A percentile compares a stretch with the other conserved stretches of the same genome.
These are phyloP conservation scores for Malus asiatica DNA, from an alignment of 306 rosid genomes.

Conservation along the genomic window DNA sequence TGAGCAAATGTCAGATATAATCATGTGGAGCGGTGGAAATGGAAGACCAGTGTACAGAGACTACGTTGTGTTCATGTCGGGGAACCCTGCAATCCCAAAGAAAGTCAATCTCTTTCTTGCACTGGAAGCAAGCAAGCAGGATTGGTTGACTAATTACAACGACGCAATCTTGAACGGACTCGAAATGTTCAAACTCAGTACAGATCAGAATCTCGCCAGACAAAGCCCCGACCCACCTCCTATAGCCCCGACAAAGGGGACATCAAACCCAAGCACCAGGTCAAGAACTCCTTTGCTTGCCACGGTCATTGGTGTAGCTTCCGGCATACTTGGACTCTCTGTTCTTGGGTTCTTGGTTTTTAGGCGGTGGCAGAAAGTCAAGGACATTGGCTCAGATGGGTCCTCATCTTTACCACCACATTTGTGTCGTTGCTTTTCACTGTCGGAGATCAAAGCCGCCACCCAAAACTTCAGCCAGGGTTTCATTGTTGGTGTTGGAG, in stretches of 20 bases:
- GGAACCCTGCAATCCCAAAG: not conserved
- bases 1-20: no score
- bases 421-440: no score
- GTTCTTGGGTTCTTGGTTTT: not conserved
- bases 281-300: not conserved
- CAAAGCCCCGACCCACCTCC: slow-evolving; percentile 24
- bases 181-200: slow-evolving; percentile 42
- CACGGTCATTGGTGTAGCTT: not conserved
- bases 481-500: no score
- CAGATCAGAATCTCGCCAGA: slow-evolving; percentile 22
- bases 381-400: not conserved
- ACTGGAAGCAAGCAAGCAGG: not conserved
- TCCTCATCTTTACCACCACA: no score
- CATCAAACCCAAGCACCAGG: no score
- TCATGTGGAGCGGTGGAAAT: no score
- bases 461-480: no score
- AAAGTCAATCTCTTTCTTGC: not conserved
- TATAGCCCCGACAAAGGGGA: not conserved
- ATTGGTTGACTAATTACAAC: fast-evolving
- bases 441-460: no score
- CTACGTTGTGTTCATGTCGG: no score
- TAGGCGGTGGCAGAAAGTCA: no score
- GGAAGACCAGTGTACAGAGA: no score
- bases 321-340: not conserved
- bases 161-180: slow-evolving; percentile 39